phyloP scores from a whole-genome alignment of 495 filamentous ascomycete species.

The Hyphodiscus hymeniophilus region DNA sequence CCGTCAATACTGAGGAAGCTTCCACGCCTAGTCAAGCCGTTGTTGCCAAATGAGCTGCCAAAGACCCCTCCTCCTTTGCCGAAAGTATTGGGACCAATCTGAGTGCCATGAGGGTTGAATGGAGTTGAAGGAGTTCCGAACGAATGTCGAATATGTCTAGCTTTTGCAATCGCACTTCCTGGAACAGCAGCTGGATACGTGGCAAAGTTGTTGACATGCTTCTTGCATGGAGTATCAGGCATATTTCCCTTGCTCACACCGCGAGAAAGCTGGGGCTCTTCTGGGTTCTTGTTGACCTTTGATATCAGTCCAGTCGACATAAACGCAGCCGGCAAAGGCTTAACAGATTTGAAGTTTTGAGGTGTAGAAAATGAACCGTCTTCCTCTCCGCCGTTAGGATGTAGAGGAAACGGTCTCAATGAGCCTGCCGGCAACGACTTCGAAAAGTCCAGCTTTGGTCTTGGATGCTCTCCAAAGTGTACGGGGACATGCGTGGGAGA shows the following conservation, averaged over 20 bases:
- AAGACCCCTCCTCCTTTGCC: slow-evolving; percentile 62
- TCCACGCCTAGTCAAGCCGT: slow-evolving; percentile 48
- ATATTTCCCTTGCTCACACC: slow-evolving; percentile 42
- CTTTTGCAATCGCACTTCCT: slow-evolving; percentile 45
- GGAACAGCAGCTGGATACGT: slow-evolving; percentile 48
- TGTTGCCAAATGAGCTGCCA: slow-evolving; percentile 44
- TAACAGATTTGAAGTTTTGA: slow-evolving; percentile 72
- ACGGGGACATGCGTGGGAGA: slow-evolving; percentile 60
- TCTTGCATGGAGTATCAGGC: slow-evolving; percentile 96
- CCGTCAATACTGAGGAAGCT: slow-evolving; percentile 75
- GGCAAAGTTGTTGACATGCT: slow-evolving; percentile 55
- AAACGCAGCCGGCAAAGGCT: slow-evolving; percentile 78
- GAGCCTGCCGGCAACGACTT: slow-evolving; percentile 72
- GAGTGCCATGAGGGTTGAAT: slow-evolving; percentile 38
- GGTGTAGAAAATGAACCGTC: slow-evolving; percentile 68
- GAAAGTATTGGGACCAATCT: slow-evolving; percentile 44
- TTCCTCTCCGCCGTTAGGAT: slow-evolving; percentile 30
- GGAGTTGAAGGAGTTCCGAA: slow-evolving; percentile 58
- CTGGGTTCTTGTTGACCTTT: slow-evolving; percentile 58
- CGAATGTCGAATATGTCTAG: slow-evolving; percentile 49
- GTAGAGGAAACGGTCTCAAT: slow-evolving; percentile 35
- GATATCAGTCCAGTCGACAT: slow-evolving; percentile 92
- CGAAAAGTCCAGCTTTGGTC: slow-evolving; percentile 59
- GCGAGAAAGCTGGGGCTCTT: slow-evolving; percentile 47
- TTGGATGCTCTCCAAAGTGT: slow-evolving; percentile 43